Percentiles rank a stretch among this genome's conserved stretches.
Conservation (phyloP, 2,329 filamentous ascomycete species). For the Stagonosporopsis vannaccii region DNA sequence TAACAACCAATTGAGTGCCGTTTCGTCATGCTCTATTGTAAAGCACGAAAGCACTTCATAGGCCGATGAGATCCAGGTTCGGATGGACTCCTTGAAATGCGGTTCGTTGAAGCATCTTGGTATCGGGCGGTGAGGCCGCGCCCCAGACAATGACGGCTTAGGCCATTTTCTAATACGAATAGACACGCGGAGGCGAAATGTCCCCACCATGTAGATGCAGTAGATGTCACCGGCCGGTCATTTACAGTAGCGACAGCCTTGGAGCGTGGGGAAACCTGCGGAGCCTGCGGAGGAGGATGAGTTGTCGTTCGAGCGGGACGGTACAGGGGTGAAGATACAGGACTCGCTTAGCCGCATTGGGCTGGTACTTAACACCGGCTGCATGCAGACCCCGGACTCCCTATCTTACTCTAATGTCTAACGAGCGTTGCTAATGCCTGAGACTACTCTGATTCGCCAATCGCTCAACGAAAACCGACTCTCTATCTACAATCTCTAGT, state of each 20-base stretch:
- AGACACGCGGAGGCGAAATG: not conserved
- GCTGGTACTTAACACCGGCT: constrained; percentile 31
- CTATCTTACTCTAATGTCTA: constrained; percentile 39
- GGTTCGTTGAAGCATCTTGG: constrained; percentile 12
- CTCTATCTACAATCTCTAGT: constrained; percentile 19
- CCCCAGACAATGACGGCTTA: not conserved
- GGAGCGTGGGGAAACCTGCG: constrained; percentile 28
- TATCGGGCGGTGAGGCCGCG: constrained; percentile 14
- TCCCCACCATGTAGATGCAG: constrained; percentile 4
- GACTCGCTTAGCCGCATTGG: constrained; percentile 30
- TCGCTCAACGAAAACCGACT: not conserved
- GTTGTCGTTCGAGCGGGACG: constrained; percentile 27
- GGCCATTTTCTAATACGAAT: not conserved
- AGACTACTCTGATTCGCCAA: constrained; percentile 13
- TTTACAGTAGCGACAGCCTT: constrained; percentile 5
- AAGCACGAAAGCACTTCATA: constrained; percentile 20
- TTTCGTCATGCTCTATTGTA: not conserved
- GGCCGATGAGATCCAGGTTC: constrained; percentile 9
- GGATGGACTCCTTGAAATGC: constrained; percentile 1
- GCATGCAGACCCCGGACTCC: constrained; percentile 25
- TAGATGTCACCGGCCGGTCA: constrained; percentile 13
- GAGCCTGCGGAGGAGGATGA: constrained; percentile 25
- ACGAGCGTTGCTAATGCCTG: constrained; percentile 26
- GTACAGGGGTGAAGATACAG: constrained; percentile 31
- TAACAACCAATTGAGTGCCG: constrained; percentile 24